A percentile compares a stretch with the other conserved stretches of the same genome.
These are phyloP conservation scores for Fomitopsis pinicola DNA, from an alignment of 1,284 basidiomycete genomes.

Conservation along the genomic window DNA sequence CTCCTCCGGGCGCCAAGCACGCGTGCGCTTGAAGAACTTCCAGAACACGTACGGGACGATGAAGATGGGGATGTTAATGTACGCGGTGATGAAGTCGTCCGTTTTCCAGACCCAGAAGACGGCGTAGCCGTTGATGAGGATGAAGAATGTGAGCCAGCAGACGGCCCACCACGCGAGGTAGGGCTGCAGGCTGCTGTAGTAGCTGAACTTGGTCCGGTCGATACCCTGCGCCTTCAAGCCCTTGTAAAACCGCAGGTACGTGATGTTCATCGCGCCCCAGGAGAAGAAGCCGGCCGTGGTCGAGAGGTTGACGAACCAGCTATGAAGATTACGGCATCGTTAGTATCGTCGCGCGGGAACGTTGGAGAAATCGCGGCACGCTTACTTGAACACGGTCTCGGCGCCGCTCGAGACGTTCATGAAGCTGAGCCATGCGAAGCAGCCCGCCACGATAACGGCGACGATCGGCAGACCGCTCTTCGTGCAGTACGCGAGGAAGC, in stretches of 20 bases:
- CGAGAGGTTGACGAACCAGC: constrained; percentile 55
- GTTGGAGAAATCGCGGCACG: constrained; percentile 7
- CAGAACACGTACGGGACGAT: constrained; percentile 42
- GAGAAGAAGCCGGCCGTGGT: constrained; percentile 60
- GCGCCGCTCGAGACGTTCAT: constrained; percentile 37
- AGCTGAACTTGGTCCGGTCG: constrained; percentile 50
- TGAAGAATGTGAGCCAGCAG: constrained; percentile 37
- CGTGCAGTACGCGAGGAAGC: constrained; percentile 61
- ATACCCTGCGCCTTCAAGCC: constrained; percentile 57
- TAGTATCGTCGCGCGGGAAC: background rate
- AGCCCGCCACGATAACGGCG: constrained; percentile 40
- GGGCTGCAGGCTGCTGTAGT: constrained; percentile 43
- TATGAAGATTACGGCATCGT: constrained; percentile 7
- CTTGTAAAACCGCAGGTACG: constrained; percentile 72
- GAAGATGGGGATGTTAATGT: constrained; percentile 51
- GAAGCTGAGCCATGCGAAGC: constrained; percentile 48
- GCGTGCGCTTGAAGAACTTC: constrained; percentile 52
- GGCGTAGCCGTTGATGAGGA: constrained; percentile 33
- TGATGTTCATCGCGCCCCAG: constrained; percentile 69
- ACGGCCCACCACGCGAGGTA: constrained; percentile 35
- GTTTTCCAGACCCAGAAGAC: constrained; percentile 49
- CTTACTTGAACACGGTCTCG: constrained; percentile 34
- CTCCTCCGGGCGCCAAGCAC: constrained; percentile 43
- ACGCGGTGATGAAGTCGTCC: constrained; percentile 49
- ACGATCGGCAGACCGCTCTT: constrained; percentile 68